Base-by-base conservation (phyloP, 306 rosid species). In the Casuarina cunninghamiana region DNA sequence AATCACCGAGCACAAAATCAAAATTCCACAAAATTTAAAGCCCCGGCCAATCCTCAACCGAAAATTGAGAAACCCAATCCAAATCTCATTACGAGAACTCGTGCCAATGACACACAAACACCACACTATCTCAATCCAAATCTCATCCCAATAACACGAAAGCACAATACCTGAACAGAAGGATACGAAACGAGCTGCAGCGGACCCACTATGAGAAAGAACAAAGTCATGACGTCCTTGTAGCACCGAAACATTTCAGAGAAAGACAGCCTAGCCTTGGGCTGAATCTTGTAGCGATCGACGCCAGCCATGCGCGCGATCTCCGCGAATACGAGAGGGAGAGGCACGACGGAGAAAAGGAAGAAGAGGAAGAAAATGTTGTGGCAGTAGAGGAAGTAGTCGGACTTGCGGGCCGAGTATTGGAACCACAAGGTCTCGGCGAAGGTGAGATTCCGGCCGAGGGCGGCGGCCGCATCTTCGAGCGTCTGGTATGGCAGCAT, bases 381-480 rank as follows among this genome's bases (percentile, higher is more conserved):
- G 77, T 94, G 98, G 80, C 91, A 86, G 81, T 83, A 91, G 53
- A 94, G 97, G 42, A 86, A 75, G 87, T 90, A 89, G 67, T 91
- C 93, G 75, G 97, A 78, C 85, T 88, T 91, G 3, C 60, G 17
- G 12, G 90, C 90, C 0, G 98, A 91, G 89, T 94, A 94, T 26
- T 86, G 86, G 86, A 90, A 90, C 98, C 98, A 94, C 9, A 91
- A 50, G 19, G 88, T 87, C 86, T 94, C 96, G 39, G 81, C 84
- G 21, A 44, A 60, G 35, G 91, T 90, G 70, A 94, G 89, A 75
- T 86, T 87, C 21, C 94, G 88, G 50, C 91, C 90, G 12, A 91
- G 87, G 10, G 86, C 84, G 13, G 79, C 76, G 83, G 84, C 39
- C 9, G 97, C 99, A 12, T 84, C 93, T 8, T 66, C 69, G 3